Base-by-base conservation (phyloP, 2,329 filamentous ascomycete species). In the Ceratocystis variospora region DNA sequence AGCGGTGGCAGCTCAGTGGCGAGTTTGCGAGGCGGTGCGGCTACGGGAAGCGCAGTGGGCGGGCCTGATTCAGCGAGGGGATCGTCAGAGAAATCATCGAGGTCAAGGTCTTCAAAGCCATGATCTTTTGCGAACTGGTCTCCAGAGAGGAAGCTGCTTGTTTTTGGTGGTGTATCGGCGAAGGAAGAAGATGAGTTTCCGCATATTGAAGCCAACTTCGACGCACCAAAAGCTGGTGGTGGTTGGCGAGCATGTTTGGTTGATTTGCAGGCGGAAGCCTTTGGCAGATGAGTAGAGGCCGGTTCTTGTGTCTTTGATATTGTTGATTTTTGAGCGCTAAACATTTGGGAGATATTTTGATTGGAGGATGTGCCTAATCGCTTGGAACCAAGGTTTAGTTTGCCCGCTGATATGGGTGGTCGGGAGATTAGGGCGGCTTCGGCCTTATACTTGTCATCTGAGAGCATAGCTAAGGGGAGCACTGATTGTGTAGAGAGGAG, bases 21-120 rank as follows among this genome's bases (percentile, higher is more conserved):
- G 8, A 67, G 53, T 33, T 46, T 31, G 61, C 61, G 59, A 10
- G 45, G 22, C 25, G 66, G 62, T n/a, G 41, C 62, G 12, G 17
- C 31, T 33, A 66, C 37, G 5, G 67, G 67, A 25, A 68, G 57
- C 2, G 66, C 53, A 17, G 61, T 53, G 8, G 64, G 61, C 10
- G 67, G 61, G 17, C 64, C 61, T 15, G 45, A 50, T 46, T 68
- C 67, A 1, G 62, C 59, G 17, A 68, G 61, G 25, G 67, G 67
- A 22, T 68, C 67, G 59, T 68, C 67, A 12, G 64, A 64, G 48
- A 68, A 68, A 19, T 68, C 67, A 25, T 68, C 67, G 19, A 59
- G 44, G 17, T 62, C 62, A 7, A 68, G 37, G 31, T 68, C 67
- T 17, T 66, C 67, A 28, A 68, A 68, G 63, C 67, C 67, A 61